A percentile compares a stretch with the other conserved stretches of the same genome.
These are phyloP conservation scores for Phtheirospermum japonicum DNA, from an alignment of 257 asterid species.

Conservation along the genomic window DNA sequence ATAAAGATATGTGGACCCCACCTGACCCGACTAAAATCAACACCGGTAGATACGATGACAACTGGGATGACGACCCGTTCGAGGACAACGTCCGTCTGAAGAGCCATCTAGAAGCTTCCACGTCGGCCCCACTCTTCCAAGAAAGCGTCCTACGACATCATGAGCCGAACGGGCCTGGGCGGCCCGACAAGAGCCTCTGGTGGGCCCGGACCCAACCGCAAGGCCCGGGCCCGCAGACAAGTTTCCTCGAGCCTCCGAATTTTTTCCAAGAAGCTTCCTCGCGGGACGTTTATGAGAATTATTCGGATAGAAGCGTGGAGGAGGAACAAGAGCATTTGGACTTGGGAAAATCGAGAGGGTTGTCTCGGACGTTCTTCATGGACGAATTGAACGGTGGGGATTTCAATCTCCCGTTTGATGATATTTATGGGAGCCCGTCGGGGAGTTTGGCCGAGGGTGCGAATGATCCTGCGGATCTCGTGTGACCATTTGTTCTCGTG, in stretches of 20 bases:
- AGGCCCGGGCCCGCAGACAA: conserved; percentile 45
- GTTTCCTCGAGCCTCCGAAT: conserved; percentile 83
- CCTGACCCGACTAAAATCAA: conserved; percentile 31
- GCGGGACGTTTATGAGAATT: conserved; percentile 32
- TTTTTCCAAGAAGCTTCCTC: conserved; percentile 31
- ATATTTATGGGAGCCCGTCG: conserved; percentile 47
- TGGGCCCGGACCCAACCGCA: conserved; percentile 54
- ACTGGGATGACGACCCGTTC: conserved; percentile 52
- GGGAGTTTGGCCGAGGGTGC: conserved; percentile 26
- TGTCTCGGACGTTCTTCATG: conserved; percentile 63
- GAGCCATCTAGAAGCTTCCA: conserved; percentile 62
- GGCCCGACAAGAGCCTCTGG: conserved; percentile 53
- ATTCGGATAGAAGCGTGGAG: conserved; percentile 48
- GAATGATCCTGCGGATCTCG: conserved; percentile 37
- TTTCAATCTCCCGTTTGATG: conserved; percentile 77
- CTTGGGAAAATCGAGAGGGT: conserved; percentile 41
- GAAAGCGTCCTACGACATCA: conserved; percentile 61
- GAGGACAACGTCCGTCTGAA: conserved; percentile 39
- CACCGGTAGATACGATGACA: conserved; percentile 28
- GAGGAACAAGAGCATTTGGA: conserved; percentile 47
- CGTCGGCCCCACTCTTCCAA: conserved; percentile 68
- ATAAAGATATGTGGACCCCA: conserved; percentile 41
- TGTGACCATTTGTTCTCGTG: conserved; percentile 33
- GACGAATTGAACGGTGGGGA: conserved; percentile 60
- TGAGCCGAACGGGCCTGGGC: conserved; percentile 30